Percentiles rank a stretch among this genome's conserved stretches.
Evolutionary conservation across 129 eudicot genomes (phyloP).

Genomic region (Arctium lappa): DNA sequence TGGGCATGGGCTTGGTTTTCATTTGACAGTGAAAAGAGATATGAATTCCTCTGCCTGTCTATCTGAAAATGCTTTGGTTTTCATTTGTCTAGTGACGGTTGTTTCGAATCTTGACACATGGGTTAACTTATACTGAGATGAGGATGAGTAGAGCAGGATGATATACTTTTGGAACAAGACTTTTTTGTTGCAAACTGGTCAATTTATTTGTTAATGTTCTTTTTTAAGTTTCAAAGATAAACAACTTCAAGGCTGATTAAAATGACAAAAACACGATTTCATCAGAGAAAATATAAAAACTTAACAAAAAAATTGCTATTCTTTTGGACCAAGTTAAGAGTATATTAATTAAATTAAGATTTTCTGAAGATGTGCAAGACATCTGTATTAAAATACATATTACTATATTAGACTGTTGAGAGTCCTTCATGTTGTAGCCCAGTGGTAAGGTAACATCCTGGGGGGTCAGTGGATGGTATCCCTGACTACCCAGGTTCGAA

Average conservation of each 20-base stretch:
- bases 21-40: slow-evolving; percentile 43
- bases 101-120: not conserved
- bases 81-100: not conserved
- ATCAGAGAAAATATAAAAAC: not conserved
- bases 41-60: slow-evolving; percentile 18
- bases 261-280: not conserved
- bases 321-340: no score
- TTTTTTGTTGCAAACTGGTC: not conserved
- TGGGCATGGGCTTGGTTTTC: slow-evolving; percentile 42
- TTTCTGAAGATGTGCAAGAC: no score
- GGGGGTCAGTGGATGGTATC: no score
- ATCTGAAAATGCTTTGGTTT: slow-evolving; percentile 22
- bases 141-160: not conserved
- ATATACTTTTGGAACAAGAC: not conserved
- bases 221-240: no score
- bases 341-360: no score
- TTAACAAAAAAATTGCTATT: not conserved
- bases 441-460: no score
- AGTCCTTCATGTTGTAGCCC: no score
- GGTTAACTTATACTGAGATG: not conserved
- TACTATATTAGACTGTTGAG: no score
- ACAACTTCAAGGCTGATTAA: no score
- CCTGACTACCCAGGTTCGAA: no score
- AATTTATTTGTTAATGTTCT: no score
- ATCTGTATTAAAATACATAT: no score